Conservation (phyloP, 495 filamentous ascomycete genomes). For the Aspergillus baeticus region DNA sequence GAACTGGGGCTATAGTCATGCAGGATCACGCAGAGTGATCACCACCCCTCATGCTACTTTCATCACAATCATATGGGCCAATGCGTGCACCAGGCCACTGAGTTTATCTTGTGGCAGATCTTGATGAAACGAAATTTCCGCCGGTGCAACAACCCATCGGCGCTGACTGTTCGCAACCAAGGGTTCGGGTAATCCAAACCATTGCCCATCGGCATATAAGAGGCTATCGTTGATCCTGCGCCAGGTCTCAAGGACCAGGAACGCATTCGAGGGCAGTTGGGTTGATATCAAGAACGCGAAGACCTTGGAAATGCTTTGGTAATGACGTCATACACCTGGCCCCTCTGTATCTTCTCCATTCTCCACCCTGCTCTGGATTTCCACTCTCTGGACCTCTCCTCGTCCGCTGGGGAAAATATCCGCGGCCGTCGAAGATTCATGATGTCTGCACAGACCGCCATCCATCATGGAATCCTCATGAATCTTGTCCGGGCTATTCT, state of each 20-base stretch:
- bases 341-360: background rate
- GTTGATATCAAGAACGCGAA: background rate
- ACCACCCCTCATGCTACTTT: background rate
- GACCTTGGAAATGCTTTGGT: background rate
- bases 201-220: background rate
- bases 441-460: background rate
- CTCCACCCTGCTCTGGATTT: background rate
- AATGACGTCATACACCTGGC: background rate
- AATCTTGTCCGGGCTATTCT: conserved; percentile 2
- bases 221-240: background rate
- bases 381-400: too few species aligned
- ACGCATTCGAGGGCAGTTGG: background rate
- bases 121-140: background rate
- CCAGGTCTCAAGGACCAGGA: background rate
- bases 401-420: too few species aligned
- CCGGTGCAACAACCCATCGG: conserved; percentile 1
- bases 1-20: background rate
- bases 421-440: background rate
- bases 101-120: background rate
- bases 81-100: background rate
- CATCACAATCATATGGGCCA: background rate
- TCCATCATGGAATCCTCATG: conserved; percentile 5
- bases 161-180: background rate
- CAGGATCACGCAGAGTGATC: background rate
- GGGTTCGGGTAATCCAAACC: background rate